Evolutionary conservation across 2,329 filamentous ascomycete species (phyloP).

Genomic region (Mariannaea elegans): DNA sequence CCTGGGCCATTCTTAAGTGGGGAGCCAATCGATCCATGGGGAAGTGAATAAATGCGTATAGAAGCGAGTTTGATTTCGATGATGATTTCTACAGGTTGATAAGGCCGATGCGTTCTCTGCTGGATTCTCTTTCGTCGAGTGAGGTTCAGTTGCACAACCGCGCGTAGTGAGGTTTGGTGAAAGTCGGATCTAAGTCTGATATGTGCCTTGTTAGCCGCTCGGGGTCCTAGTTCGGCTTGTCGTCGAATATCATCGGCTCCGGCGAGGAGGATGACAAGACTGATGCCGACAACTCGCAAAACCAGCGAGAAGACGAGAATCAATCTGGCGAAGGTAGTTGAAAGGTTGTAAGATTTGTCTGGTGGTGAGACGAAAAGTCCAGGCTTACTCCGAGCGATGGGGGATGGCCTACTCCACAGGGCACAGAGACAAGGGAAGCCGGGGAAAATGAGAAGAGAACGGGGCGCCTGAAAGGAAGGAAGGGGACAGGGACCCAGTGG

Average conservation of each 20-base stretch:
- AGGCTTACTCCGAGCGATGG: constrained; percentile 3
- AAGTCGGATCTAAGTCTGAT: not conserved
- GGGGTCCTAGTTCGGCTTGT: not conserved
- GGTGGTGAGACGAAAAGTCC: constrained; percentile 17
- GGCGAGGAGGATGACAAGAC: not conserved
- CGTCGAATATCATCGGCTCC: not conserved
- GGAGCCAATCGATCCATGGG: not conserved
- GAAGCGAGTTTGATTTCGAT: not conserved
- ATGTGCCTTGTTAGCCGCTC: not conserved
- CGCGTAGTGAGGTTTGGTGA: not conserved
- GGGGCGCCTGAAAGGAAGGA: constrained; percentile 9
- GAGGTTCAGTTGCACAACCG: not conserved
- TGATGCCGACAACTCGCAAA: not conserved
- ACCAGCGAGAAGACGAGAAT: not conserved
- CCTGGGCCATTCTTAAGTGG: not conserved
- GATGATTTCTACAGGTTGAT: not conserved
- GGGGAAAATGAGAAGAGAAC: constrained; percentile 8
- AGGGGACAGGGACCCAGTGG: constrained; percentile 9
- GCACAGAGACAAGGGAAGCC: not conserved
- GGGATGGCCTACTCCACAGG: not conserved
- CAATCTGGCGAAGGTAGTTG: constrained; percentile 4
- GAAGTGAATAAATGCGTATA: not conserved
- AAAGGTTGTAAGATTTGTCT: constrained; percentile 8
- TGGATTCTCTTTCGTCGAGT: not conserved
- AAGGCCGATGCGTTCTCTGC: not conserved